Evolutionary conservation across 306 rosid genomes (phyloP).

Genomic region (Corylus avellana): DNA sequence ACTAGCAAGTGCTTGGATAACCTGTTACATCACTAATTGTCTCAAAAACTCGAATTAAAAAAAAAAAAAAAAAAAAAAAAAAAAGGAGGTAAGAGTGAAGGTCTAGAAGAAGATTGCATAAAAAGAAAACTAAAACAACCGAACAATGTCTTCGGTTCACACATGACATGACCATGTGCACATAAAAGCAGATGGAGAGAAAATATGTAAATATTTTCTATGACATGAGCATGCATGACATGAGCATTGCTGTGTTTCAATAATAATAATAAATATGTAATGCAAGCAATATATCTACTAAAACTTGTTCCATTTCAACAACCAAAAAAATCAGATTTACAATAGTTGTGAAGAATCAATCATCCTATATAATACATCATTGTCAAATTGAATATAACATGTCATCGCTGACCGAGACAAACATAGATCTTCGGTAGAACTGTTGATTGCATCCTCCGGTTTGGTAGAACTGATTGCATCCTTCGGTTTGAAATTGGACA

Average conservation of each 20-base stretch:
- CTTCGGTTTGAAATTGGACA: too few relatives aligned
- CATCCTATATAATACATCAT: conserved; percentile 62
- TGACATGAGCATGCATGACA: too few relatives aligned
- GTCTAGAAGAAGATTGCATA: not conserved
- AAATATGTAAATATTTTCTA: too few relatives aligned
- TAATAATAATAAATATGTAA: conserved; percentile 73
- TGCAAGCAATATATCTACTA: too few relatives aligned
- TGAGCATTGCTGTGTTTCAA: conserved; percentile 85
- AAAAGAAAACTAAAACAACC: too few relatives aligned
- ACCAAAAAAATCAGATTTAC: conserved; percentile 70
- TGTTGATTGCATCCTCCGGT: too few relatives aligned
- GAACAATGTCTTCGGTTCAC: not conserved
- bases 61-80: not conserved
- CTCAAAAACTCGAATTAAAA: not conserved
- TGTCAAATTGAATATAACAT: conserved; percentile 55
- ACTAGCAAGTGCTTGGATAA: too few relatives aligned
- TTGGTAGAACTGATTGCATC: too few relatives aligned
- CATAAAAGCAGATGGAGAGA: too few relatives aligned
- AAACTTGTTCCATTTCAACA: too few relatives aligned
- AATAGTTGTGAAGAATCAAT: conserved; percentile 63
- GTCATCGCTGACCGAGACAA: conserved; percentile 71
- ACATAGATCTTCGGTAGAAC: too few relatives aligned
- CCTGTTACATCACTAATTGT: too few relatives aligned
- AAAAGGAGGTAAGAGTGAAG: not conserved
- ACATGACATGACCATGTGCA: not conserved